Base-by-base conservation (phyloP, 352 stramenopile genomes). In the Globisporangium cylindrosporum region DNA sequence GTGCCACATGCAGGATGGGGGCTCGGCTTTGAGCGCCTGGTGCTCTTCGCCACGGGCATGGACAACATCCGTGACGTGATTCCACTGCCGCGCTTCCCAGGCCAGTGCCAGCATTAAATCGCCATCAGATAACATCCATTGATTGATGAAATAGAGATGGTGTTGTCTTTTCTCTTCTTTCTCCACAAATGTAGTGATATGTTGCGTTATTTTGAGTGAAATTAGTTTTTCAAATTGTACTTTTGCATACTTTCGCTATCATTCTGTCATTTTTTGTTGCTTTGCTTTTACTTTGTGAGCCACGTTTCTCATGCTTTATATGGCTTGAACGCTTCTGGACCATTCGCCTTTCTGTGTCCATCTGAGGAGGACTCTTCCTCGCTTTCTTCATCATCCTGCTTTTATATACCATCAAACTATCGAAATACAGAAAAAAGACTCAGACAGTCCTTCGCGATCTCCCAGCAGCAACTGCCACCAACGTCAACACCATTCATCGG, bases 21-120 rank as follows among this genome's bases (percentile, higher is more conserved):
- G 5, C 87, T 99, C 55, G 98, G 98, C 36, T 99, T 99, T 71
- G 97, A 99, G 80, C 87, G 97, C 29, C 86, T 99, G 15, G 95
- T 99, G 32, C 96, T 97, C 22, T 99, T 99, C 70, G 89, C 98
- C 12, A 99, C 94, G 32, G 96, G 97, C 22, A 97, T 99, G 75
- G 97, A 99, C 67, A 99, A 99, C 79, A 99, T 99, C 73, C 90
- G 97, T 49, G 97, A 99, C 69, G 96, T 97, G 3, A 99, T 99
- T 75, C 95, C 98, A 29, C 97, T 99, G 56, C 97, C 97, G 41
- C 86, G 97, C 43, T 99, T 96, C 77, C 96, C 96, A 22, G 95
- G 95, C n/a, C 95, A 95, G 78, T 98, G 97, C 71, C 86, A 91
- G 46, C 78, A 89, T 48, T 83, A 63, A 62, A 24, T 49, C 41